Evolutionary conservation across 306 rosid genomes (phyloP).

Genomic region (Ormosia emarginata): DNA sequence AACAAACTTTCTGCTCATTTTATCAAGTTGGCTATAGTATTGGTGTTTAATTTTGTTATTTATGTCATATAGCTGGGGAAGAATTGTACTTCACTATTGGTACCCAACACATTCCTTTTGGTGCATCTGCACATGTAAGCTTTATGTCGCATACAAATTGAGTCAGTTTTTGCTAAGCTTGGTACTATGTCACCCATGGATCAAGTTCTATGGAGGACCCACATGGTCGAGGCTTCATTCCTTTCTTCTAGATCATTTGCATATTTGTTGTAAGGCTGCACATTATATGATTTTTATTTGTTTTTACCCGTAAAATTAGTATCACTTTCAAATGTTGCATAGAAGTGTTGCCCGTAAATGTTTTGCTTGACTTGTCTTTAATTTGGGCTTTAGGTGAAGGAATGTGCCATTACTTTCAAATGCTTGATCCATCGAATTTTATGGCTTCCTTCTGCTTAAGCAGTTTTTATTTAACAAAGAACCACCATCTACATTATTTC

Average conservation of each 20-base stretch:
- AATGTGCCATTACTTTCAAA: neutral
- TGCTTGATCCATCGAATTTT: too few relatives aligned
- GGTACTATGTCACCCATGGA: conserved; percentile 73
- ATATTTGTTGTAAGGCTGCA: neutral
- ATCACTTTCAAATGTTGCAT: neutral
- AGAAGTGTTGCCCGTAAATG: neutral
- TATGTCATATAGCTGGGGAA: too few relatives aligned
- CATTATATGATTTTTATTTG: neutral
- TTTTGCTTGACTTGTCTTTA: neutral
- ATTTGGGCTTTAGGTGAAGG: neutral
- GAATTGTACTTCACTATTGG: too few relatives aligned
- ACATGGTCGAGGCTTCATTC: conserved; percentile 66
- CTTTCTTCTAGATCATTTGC: neutral
- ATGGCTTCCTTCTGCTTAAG: too few relatives aligned
- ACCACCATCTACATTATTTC: too few relatives aligned
- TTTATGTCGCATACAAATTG: too few relatives aligned
- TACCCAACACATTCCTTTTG: too few relatives aligned
- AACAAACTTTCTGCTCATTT: too few relatives aligned
- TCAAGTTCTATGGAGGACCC: conserved; percentile 77
- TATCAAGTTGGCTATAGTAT: too few relatives aligned
- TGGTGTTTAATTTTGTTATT: too few relatives aligned
- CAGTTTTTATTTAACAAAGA: too few relatives aligned
- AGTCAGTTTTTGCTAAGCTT: neutral
- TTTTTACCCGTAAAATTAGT: neutral
- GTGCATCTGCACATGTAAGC: too few relatives aligned